Evolutionary conservation across 768 basidiomycete species (phyloP).

Genomic region (Thelephora aurantiotincta): DNA sequence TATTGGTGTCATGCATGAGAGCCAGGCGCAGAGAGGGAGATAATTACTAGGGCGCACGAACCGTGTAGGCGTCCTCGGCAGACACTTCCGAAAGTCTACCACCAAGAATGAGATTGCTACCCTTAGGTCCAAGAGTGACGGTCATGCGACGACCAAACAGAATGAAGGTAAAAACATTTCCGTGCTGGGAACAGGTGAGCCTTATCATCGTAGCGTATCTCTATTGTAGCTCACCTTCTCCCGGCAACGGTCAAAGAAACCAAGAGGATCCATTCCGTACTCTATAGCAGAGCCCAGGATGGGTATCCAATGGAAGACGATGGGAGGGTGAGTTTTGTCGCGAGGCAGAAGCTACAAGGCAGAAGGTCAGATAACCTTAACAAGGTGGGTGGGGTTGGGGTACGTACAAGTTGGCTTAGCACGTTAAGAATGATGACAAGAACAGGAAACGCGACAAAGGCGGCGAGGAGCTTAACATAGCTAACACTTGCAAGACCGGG

Average conservation of each 20-base stretch:
- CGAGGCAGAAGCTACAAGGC: constrained; percentile 28
- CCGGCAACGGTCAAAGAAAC: constrained; percentile 67
- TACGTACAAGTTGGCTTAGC: constrained; percentile 3
- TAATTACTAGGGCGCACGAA: constrained; percentile 16
- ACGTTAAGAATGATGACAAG: constrained; percentile 5
- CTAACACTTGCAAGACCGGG: too few relatives aligned
- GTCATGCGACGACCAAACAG: constrained; percentile 84
- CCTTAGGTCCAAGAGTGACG: constrained; percentile 80
- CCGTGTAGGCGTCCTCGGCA: constrained; percentile 96
- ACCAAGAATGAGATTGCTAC: constrained; percentile 89
- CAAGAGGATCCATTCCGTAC: constrained; percentile 89
- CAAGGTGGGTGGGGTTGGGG: constrained; percentile 3
- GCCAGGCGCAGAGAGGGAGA: neutral
- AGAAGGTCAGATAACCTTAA: constrained; percentile 7
- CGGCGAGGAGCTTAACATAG: too few relatives aligned
- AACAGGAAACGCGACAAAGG: neutral
- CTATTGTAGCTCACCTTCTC: constrained; percentile 45
- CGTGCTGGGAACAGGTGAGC: constrained; percentile 43
- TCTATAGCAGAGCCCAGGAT: constrained; percentile 76
- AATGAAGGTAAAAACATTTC: constrained; percentile 93
- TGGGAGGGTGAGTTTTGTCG: constrained; percentile 63
- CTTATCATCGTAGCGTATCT: neutral
- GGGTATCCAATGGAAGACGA: constrained; percentile 90
- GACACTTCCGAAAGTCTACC: constrained; percentile 87
- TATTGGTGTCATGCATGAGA: constrained; percentile 16